Base-by-base conservation (phyloP, 2,329 filamentous ascomycete species). In the Talaromyces sp. region DNA sequence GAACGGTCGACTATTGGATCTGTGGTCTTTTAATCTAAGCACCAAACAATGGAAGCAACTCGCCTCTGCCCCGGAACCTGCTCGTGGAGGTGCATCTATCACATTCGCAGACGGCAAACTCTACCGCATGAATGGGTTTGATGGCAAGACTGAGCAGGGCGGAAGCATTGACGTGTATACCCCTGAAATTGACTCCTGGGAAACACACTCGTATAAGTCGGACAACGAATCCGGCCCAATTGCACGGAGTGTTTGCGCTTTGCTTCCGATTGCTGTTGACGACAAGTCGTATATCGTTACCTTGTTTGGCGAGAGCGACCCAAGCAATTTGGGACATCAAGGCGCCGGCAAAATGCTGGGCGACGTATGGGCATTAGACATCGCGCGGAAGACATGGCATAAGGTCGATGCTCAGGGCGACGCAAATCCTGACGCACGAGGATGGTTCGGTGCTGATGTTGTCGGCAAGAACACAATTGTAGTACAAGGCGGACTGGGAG, bases 61-160 rank as follows among this genome's bases (percentile, higher is more conserved):
- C 14, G 82, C 88, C 0, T 74, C 84, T 7, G 91, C 90, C 0
- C 90, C 90, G 0, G 87, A 83, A 0, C 84, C 87, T 7, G 78
- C 84, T 0, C 82, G 91, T 55, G 86, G 87, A 23, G 91, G 90
- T 1, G 79, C 89, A 0, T 84, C 86, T 3, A 85, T 96, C 28
- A 85, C 87, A 1, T 82, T 88, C 59, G 82, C 82, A 50, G 82
- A 83, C 60, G 85, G 84, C 25, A 83, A 86, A 25, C 74, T 96
- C 6, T 96, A 88, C 76, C 84, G 91, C 31, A 93, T 92, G 79
- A 90, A 91, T 65, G 92, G 92, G 0, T 93, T 88, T 68, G 89
- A 93, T 72, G 91, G 89, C 0, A 79, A 82, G 50, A 78, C 71
- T 0, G 89, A 93, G 69, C 80, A 90, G 55, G 91, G 91, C 16